Evolutionary conservation across 2,329 filamentous ascomycete genomes (phyloP).

Genomic region (Stagonosporopsis chrysanthemi): DNA sequence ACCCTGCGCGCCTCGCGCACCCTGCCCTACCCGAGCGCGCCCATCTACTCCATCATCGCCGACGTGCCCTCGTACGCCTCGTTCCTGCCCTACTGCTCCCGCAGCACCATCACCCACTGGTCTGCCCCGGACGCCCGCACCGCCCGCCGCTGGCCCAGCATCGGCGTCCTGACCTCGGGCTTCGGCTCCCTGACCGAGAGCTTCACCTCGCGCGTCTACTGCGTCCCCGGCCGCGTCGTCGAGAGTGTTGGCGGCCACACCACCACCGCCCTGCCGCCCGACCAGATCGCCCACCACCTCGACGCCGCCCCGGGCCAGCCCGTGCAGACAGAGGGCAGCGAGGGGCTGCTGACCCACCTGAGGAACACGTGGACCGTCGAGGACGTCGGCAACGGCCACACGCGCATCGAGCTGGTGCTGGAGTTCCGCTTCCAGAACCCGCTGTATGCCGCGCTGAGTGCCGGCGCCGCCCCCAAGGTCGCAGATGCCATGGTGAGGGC

Average conservation of each 20-base stretch:
- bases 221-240: slow-evolving; percentile 74
- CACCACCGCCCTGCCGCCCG: slow-evolving; percentile 53
- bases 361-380: slow-evolving; percentile 73
- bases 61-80: slow-evolving; percentile 80
- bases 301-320: slow-evolving; percentile 17
- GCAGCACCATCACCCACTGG: slow-evolving; percentile 78
- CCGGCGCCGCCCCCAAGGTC: slow-evolving; percentile 81
- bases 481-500: slow-evolving; percentile 90
- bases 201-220: slow-evolving; percentile 82
- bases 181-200: slow-evolving; percentile 84
- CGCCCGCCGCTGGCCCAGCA: slow-evolving; percentile 69
- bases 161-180: slow-evolving; percentile 82
- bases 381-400: slow-evolving; percentile 59
- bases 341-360: slow-evolving; percentile 69
- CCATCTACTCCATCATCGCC: slow-evolving; percentile 85
- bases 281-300: slow-evolving; percentile 54
- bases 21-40: slow-evolving; percentile 74
- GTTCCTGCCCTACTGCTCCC: slow-evolving; percentile 92
- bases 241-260: slow-evolving; percentile 76
- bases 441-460: slow-evolving; percentile 83
- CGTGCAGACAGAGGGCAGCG: slow-evolving; percentile 7
- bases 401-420: slow-evolving; percentile 78
- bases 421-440: slow-evolving; percentile 88
- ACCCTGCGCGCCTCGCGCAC: slow-evolving; percentile 75
- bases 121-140: slow-evolving; percentile 61